phyloP scores from a whole-genome alignment of 371 early-diverging fungal genomes.

The Mortierella polycephala region DNA sequence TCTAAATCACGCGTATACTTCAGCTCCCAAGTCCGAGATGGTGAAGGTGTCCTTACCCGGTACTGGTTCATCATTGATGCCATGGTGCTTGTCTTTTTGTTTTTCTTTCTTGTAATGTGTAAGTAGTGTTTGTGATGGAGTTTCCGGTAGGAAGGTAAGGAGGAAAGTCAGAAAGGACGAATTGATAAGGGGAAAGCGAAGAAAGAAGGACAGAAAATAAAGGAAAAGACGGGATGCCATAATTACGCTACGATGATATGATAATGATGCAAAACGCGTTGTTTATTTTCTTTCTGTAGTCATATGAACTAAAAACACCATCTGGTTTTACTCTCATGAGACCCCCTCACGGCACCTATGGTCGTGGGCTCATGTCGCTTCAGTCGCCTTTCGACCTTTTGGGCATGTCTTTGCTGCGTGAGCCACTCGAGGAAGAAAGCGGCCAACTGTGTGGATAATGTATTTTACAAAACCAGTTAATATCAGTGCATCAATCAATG shows the following conservation, averaged over 20 bases:
- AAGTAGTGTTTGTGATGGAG: neutral
- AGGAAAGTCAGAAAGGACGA: neutral
- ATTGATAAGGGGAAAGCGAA: neutral
- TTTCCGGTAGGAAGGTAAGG: neutral
- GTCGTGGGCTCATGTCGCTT: conserved; percentile 14
- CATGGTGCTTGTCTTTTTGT: no score
- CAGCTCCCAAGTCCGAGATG: no score
- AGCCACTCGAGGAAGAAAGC: conserved; percentile 29
- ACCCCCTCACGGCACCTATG: conserved; percentile 7
- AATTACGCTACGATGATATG: neutral
- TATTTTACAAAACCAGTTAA: neutral
- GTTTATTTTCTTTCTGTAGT: neutral
- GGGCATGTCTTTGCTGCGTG: conserved; percentile 12
- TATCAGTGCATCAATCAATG: neutral
- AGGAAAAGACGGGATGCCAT: neutral
- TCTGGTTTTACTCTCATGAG: neutral
- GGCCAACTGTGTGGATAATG: conserved; percentile 2
- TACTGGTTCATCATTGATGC: conserved; percentile 5
- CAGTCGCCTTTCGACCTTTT: conserved; percentile 29
- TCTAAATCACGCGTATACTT: neutral
- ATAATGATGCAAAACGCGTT: neutral
- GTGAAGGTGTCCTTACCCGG: conserved; percentile 3
- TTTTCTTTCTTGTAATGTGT: no score
- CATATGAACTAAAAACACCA: neutral
- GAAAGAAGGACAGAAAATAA: neutral